Conservation (phyloP, 805 yeast genomes). For the Ogataea glucozyma region DNA sequence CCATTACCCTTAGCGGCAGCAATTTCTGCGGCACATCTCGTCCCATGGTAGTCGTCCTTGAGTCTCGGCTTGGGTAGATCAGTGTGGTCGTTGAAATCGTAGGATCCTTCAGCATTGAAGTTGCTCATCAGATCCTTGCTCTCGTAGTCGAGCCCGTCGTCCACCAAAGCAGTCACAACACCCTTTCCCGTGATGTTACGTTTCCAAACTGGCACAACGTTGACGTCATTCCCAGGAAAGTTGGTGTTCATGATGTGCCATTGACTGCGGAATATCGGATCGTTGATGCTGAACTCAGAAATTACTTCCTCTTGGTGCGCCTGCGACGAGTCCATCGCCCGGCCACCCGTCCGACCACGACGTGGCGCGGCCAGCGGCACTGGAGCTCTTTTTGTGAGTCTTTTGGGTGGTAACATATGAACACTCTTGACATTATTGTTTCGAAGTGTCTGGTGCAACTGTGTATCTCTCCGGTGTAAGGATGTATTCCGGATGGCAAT, state of each 20-base stretch:
- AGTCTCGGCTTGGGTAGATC: conserved; percentile 79
- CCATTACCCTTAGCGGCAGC: conserved; percentile 82
- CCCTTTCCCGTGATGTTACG: conserved; percentile 80
- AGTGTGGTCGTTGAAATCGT: conserved; percentile 84
- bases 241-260: conserved; percentile 88
- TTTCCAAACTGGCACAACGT: conserved; percentile 83
- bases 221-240: conserved; percentile 81
- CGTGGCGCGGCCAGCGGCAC: conserved; percentile 43
- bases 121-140: conserved; percentile 69
- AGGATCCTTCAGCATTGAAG: conserved; percentile 78
- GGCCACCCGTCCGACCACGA: too few species aligned
- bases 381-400: conserved; percentile 59
- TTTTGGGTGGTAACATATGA: conserved; percentile 55
- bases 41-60: conserved; percentile 88
- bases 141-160: conserved; percentile 90
- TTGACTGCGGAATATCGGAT: conserved; percentile 81
- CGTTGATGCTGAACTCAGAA: conserved; percentile 61
- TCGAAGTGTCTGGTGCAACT: conserved; percentile 20
- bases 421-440: conserved; percentile 46
- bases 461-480: conserved; percentile 5
- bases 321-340: conserved; percentile 56
- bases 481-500: too few species aligned
- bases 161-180: conserved; percentile 83
- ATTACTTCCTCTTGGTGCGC: conserved; percentile 46
- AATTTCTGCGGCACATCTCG: conserved; percentile 97